phyloP scores from a whole-genome alignment of 257 asterid species.

The Prunella vulgaris region DNA sequence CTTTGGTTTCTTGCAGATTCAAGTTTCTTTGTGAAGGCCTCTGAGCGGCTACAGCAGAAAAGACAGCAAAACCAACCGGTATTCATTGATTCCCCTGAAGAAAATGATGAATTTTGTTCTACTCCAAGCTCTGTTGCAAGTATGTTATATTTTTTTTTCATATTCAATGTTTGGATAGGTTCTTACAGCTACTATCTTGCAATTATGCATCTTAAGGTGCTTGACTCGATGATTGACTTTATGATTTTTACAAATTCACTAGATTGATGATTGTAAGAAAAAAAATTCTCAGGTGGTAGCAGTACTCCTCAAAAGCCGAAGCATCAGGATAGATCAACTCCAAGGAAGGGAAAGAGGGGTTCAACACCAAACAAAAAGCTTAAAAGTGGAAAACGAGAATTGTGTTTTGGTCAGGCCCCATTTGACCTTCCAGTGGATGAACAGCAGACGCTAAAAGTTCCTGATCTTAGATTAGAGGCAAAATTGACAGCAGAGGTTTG shows the following conservation, averaged over 20 bases:
- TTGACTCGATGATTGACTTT: conserved; percentile 5
- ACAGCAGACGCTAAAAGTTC: conserved; percentile 41
- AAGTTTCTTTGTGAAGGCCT: conserved; percentile 47
- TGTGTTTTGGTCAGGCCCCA: conserved; percentile 36
- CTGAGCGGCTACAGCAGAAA: conserved; percentile 47
- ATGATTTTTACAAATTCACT: conserved; percentile 21
- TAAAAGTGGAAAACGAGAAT: conserved; percentile 37
- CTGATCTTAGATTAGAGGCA: conserved; percentile 82
- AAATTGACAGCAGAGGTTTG: conserved; percentile 76
- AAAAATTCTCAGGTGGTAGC: conserved; percentile 33
- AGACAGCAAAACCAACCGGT: conserved; percentile 40
- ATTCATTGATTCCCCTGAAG: conserved; percentile 33
- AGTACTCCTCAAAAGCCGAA: conserved; percentile 52
- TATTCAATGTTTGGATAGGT: background rate
- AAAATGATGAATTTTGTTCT: conserved; percentile 31
- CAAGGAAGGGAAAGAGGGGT: conserved; percentile 45
- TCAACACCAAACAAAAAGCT: conserved; percentile 51
- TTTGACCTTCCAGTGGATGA: conserved; percentile 48
- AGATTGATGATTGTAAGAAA: conserved; percentile 11
- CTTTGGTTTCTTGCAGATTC: conserved; percentile 48
- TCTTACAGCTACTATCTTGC: conserved; percentile 3
- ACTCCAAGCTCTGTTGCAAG: conserved; percentile 50
- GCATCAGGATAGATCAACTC: conserved; percentile 47
- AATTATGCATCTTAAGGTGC: background rate
- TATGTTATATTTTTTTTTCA: conserved; percentile 33